Evolutionary conservation across 805 yeast genomes (phyloP).

Genomic region (Monosporozyma aerobia): DNA sequence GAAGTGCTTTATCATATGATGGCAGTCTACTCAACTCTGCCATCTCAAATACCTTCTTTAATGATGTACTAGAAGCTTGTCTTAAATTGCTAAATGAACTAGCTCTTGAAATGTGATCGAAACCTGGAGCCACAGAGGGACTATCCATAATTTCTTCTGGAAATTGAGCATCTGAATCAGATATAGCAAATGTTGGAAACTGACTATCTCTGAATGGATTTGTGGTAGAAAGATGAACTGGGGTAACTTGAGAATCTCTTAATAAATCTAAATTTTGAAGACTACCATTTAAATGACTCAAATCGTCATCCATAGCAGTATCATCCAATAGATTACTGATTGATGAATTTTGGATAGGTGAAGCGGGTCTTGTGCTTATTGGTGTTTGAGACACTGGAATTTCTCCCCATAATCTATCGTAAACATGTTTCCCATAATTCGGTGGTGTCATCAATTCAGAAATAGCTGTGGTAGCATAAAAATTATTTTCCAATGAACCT

Average conservation of each 20-base stretch:
- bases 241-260: constrained; percentile 2
- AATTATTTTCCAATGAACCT: constrained; percentile 5
- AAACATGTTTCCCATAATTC: constrained; percentile 68
- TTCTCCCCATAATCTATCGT: constrained; percentile 71
- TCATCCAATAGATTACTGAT: background rate
- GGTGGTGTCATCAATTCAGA: constrained; percentile 72
- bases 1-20: constrained; percentile 71
- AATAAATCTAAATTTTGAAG: background rate
- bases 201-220: constrained; percentile 5
- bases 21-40: constrained; percentile 62
- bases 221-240: constrained; percentile 1
- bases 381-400: constrained; percentile 19
- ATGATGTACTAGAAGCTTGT: constrained; percentile 20
- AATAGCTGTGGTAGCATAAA: constrained; percentile 9
- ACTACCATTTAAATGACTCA: background rate
- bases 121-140: constrained; percentile 38
- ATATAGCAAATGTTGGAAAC: constrained; percentile 4
- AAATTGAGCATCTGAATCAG: constrained; percentile 3
- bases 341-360: constrained; percentile 1
- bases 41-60: constrained; percentile 34
- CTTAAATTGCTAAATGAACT: constrained; percentile 41
- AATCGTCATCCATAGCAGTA: background rate
- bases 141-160: constrained; percentile 3
- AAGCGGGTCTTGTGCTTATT: background rate
- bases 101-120: constrained; percentile 49